phyloP scores from a whole-genome alignment of 345 rosid species.

The Dimocarpus longan region DNA sequence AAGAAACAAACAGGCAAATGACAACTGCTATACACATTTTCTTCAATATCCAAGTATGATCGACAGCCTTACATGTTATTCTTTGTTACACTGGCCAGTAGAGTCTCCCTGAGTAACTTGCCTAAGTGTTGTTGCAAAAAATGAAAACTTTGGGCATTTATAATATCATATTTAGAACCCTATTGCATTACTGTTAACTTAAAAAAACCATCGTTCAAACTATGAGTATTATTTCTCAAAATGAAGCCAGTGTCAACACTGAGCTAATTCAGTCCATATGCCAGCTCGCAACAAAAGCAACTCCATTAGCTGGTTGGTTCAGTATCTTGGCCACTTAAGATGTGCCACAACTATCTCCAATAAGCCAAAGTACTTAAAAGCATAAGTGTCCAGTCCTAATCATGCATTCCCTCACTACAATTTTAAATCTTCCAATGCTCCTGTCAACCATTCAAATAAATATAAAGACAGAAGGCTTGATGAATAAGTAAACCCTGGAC shows the following conservation, averaged over 20 bases:
- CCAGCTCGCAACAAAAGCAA: not conserved
- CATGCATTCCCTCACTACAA: not conserved
- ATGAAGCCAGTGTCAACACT: not conserved
- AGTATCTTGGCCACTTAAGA: not conserved
- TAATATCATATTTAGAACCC: not conserved
- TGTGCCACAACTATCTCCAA: not conserved
- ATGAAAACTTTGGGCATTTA: conserved; percentile 1
- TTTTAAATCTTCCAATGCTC: not conserved
- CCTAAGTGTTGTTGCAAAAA: not conserved
- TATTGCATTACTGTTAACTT: not conserved
- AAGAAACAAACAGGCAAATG: not conserved
- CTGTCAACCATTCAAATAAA: not conserved
- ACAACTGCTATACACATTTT: not conserved
- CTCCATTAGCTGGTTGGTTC: not conserved
- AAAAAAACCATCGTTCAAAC: not conserved
- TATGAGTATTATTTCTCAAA: not conserved
- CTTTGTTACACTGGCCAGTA: not conserved
- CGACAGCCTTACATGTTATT: not conserved
- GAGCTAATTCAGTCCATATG: not conserved
- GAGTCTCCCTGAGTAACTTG: not conserved
- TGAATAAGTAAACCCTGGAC: no score
- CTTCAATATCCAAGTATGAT: not conserved
- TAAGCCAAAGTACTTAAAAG: not conserved
- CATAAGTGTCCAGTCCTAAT: not conserved
- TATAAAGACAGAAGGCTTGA: not conserved